A percentile compares a stretch with the other conserved stretches of the same genome.
Conservation (phyloP, 2,329 filamentous ascomycete genomes). For the Colletotrichum caudatum region DNA sequence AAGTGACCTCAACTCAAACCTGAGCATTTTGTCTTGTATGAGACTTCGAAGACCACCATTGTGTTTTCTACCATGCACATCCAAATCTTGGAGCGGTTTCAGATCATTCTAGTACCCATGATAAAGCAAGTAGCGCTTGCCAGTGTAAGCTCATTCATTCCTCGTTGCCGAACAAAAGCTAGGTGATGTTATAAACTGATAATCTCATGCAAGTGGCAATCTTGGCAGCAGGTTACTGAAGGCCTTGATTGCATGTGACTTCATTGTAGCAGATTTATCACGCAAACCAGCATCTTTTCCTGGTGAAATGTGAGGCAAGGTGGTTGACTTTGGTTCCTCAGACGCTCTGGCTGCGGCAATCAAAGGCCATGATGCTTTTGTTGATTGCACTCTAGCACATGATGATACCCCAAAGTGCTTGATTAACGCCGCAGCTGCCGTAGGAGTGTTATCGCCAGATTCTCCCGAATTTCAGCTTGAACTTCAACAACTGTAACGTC, state of each 20-base stretch:
- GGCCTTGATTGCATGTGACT: constrained; percentile 48
- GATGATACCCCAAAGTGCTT: constrained; percentile 56
- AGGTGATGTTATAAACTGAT: not conserved
- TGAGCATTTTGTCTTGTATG: not conserved
- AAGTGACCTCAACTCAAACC: not conserved
- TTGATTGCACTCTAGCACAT: constrained; percentile 53
- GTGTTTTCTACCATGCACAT: not conserved
- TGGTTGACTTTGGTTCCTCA: constrained; percentile 61
- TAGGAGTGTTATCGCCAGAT: constrained; percentile 72
- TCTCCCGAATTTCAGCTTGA: constrained; percentile 66
- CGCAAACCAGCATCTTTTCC: constrained; percentile 51
- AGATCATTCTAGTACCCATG: constrained; percentile 5
- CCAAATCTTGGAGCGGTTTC: fast-evolving
- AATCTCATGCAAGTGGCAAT: constrained; percentile 47
- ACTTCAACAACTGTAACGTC: constrained; percentile 47
- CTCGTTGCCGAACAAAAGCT: no score
- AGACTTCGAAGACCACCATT: not conserved
- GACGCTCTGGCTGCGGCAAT: constrained; percentile 63
- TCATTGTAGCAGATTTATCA: constrained; percentile 65
- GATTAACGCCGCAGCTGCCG: constrained; percentile 68
- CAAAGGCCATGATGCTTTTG: constrained; percentile 67
- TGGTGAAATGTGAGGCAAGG: constrained; percentile 55
- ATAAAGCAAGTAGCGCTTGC: constrained; percentile 54
- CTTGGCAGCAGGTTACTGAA: constrained; percentile 51
- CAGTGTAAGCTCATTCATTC: constrained; percentile 46